Base-by-base conservation (phyloP, 139 green algal species). In the Klebsormidium nitens region DNA sequence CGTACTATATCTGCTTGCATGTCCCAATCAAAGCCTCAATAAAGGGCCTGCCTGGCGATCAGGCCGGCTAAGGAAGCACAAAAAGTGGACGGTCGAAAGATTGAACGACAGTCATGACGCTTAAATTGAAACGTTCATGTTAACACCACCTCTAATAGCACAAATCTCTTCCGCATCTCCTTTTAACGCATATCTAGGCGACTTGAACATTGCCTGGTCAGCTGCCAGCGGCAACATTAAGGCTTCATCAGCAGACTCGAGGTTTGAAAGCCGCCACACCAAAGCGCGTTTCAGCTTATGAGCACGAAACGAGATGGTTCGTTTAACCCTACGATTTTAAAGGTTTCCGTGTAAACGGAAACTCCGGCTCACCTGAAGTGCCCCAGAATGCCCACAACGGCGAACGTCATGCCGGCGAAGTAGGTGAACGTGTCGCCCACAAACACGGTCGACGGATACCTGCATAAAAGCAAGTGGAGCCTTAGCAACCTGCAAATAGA, bases 371-470 rank as follows among this genome's bases (percentile, higher is more conserved):
- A 74, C 69, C 69, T 90, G 71, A 95, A 95, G 83, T 99, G 95
- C 14, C 95, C 95, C 36, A 99, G 82, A 58, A 97, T 97, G 61
- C 95, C 92, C 0, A 91, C 90, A 3, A 97, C 92, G 5, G 89
- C 93, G n/a, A 99, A 84, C 0, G 91, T 83, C 91, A 97, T 98
- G 69, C 95, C 95, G 0, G 92, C 91, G 89, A 99, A 98, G 78
- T 97, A 97, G n/a, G 94, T 98, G 85, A 91, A 99, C 0, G 94
- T 98, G 83, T 99, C 94, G 5, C 94, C 94, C 47, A 98, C 93
- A 82, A 98, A 99, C 2, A 98, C 91, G 60, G 67, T 36, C 2
- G 78, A 74, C 3, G 80, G 81, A 65, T 85, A 98, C 91, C 91
- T 97, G 77, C 94, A 95, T 80, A 89, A 91, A 2, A 76, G 36